Percentiles rank a stretch among this genome's conserved stretches.
Evolutionary conservation across 164 flowering plant species (phyloP).

Genomic region (Sextonia rubra): DNA sequence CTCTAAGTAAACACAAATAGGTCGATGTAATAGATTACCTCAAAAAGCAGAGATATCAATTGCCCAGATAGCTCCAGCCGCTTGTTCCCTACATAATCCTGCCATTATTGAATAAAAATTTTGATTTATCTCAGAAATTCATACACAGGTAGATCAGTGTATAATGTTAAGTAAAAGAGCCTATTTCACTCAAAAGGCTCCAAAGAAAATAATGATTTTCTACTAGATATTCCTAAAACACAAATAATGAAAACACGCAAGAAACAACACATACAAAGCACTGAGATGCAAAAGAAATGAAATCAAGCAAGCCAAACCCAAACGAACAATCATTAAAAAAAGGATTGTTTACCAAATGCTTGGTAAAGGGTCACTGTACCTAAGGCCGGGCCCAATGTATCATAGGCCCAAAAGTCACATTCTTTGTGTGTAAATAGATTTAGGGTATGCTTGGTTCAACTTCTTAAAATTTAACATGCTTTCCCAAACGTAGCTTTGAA

Average conservation of each 20-base stretch:
- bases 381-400: too few relatives aligned
- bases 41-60: slow-evolving; percentile 78
- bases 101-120: neutral
- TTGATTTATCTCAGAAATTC: neutral
- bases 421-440: too few relatives aligned
- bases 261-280: too few relatives aligned
- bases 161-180: neutral
- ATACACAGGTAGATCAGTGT: neutral
- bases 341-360: too few relatives aligned
- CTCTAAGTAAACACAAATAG: neutral
- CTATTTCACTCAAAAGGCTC: neutral
- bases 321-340: too few relatives aligned
- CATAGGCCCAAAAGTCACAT: too few relatives aligned
- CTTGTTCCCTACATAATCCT: slow-evolving; percentile 99
- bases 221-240: neutral
- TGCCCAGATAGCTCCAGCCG: slow-evolving; percentile 94
- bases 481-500: too few relatives aligned
- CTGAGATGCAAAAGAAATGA: too few relatives aligned
- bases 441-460: too few relatives aligned
- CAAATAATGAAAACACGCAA: neutral
- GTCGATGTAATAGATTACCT: slow-evolving; percentile 37
- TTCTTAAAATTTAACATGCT: too few relatives aligned
- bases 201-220: neutral
- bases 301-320: too few relatives aligned
- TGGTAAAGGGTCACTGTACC: too few relatives aligned